These are phyloP conservation scores for Pseudonitzschia pungens DNA, from an alignment of 108 stramenopile species.

Conservation along the genomic window DNA sequence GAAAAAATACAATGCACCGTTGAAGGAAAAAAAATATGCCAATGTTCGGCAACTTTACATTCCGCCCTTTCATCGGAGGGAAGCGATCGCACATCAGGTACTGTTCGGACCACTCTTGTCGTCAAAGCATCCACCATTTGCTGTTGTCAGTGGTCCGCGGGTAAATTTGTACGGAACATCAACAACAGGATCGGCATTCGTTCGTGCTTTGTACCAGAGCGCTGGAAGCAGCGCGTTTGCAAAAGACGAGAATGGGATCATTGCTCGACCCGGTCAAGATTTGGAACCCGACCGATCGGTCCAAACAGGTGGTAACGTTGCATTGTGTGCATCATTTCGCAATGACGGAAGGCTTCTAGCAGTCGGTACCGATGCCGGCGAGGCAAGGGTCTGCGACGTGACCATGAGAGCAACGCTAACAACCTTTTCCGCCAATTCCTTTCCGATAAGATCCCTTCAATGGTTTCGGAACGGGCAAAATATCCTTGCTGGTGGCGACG, in stretches of 20 bases:
- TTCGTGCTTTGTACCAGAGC: constrained; percentile 37
- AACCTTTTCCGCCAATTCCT: constrained; percentile 53
- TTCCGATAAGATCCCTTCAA: constrained; percentile 51
- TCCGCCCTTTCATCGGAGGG: constrained; percentile 15
- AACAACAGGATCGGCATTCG: constrained; percentile 35
- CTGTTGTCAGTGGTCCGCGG: constrained; percentile 72
- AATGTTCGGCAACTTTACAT: constrained; percentile 31
- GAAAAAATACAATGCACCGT: constrained; percentile 5
- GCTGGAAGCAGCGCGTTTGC: neutral
- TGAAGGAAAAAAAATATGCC: constrained; percentile 31
- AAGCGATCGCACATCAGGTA: constrained; percentile 41
- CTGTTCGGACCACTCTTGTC: constrained; percentile 41
- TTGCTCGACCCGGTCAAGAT: neutral
- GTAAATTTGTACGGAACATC: constrained; percentile 66
- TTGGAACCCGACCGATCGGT: constrained; percentile 66
- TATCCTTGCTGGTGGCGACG: constrained; percentile 65
- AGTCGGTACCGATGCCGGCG: constrained; percentile 68
- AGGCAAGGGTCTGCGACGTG: constrained; percentile 69
- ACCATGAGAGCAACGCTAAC: constrained; percentile 65
- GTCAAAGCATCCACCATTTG: constrained; percentile 38
- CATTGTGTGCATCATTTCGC: constrained; percentile 56
- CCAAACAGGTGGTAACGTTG: constrained; percentile 67
- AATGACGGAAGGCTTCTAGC: constrained; percentile 76
- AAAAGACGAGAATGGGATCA: constrained; percentile 7
- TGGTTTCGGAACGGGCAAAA: constrained; percentile 79